phyloP scores from a whole-genome alignment of 108 stramenopile species.

The Nannochloropsis salina region DNA sequence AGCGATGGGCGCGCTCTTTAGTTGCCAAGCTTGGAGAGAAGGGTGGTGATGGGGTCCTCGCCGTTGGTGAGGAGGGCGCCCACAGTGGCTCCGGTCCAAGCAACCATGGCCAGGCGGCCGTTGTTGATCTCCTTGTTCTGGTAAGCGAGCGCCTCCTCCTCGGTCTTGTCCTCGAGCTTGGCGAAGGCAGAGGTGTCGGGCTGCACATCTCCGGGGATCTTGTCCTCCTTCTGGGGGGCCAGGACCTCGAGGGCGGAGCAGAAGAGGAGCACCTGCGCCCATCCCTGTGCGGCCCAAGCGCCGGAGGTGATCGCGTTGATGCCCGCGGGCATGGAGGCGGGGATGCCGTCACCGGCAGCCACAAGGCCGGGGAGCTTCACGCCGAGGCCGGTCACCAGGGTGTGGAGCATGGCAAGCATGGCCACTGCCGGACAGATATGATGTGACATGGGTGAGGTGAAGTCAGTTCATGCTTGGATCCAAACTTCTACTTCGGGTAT shows the following conservation, averaged over 20 bases:
- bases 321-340: not conserved
- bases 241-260: not conserved
- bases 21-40: too few relatives aligned
- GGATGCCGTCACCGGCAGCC: conserved; percentile 1
- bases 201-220: conserved; percentile 13
- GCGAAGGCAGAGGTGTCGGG: conserved; percentile 3
- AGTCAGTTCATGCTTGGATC: too few relatives aligned
- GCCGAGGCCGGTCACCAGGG: conserved; percentile 19
- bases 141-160: not conserved
- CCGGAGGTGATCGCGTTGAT: not conserved
- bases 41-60: too few relatives aligned
- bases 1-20: too few relatives aligned
- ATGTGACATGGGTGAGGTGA: not conserved
- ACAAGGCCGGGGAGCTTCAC: conserved; percentile 12
- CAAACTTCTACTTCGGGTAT: too few relatives aligned
- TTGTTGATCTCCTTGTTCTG: conserved; percentile 18
- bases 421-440: not conserved
- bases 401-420: conserved; percentile 19
- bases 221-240: conserved; percentile 17
- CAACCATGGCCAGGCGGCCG: not conserved
- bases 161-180: not conserved
- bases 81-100: too few relatives aligned
- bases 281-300: conserved; percentile 15
- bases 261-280: conserved; percentile 17
- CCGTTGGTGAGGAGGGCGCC: too few relatives aligned